Conservation (phyloP, 2,329 filamentous ascomycete species). For the Septoria linicola region DNA sequence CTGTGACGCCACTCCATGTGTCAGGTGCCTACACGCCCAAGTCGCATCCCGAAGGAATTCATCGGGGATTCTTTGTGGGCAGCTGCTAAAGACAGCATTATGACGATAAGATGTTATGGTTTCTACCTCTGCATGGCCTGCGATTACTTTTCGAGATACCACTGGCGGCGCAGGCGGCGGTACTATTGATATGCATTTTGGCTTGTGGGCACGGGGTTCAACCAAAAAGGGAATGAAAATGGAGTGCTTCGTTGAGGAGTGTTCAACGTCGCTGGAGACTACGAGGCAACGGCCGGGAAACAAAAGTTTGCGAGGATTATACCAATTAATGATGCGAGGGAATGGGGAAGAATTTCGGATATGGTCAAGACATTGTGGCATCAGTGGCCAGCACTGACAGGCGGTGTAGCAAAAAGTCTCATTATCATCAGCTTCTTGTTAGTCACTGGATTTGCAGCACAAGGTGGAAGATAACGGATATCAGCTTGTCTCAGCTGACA, state of each 20-base stretch:
- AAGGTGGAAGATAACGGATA: neutral
- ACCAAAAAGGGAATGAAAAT: too few relatives aligned
- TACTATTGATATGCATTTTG: slow-evolving; percentile 10
- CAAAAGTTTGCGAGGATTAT: neutral
- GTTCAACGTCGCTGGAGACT: neutral
- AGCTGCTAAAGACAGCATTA: slow-evolving; percentile 25
- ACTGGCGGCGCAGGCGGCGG: slow-evolving; percentile 2
- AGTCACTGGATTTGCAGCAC: neutral
- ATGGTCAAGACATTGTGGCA: neutral
- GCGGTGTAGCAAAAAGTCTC: neutral
- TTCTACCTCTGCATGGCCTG: too few relatives aligned
- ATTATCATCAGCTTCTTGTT: neutral
- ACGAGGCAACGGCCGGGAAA: neutral
- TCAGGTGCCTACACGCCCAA: slow-evolving; percentile 36
- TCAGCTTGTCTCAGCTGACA: neutral
- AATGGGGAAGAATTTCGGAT: neutral
- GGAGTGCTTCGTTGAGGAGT: slow-evolving; percentile 2
- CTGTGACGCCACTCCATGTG: slow-evolving; percentile 29
- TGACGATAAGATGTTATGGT: neutral
- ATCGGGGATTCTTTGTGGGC: slow-evolving; percentile 35
- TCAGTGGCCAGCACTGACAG: neutral
- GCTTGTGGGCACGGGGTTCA: slow-evolving; percentile 1
- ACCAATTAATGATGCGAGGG: neutral
- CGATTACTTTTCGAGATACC: neutral
- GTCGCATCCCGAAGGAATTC: slow-evolving; percentile 35